Evolutionary conservation across 176 grass and related monocot species (phyloP).

Genomic region (Musa schizocarpa): DNA sequence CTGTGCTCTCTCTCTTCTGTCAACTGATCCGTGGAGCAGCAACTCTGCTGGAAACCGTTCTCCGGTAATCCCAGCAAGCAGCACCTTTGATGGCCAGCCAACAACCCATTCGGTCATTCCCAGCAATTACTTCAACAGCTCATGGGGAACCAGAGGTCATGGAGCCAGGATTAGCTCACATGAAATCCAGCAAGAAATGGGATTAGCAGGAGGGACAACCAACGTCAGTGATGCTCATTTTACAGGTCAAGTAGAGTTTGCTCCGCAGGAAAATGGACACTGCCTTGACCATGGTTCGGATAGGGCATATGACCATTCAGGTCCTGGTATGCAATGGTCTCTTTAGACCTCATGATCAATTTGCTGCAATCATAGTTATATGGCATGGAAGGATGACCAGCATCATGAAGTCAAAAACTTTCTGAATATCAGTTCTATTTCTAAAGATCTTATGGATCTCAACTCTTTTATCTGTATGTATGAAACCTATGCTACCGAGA

Average conservation of each 20-base stretch:
- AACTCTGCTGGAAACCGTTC: neutral
- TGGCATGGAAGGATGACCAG: neutral
- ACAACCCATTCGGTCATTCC: neutral
- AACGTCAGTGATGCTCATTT: neutral
- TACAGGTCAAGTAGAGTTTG: neutral
- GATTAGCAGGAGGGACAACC: neutral
- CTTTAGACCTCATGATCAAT: neutral
- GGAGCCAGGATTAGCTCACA: neutral
- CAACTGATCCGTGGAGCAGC: slow-evolving; percentile 11
- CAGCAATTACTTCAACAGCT: neutral
- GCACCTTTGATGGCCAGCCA: neutral
- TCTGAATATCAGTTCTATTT: too few relatives aligned
- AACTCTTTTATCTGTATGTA: too few relatives aligned
- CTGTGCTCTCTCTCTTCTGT: slow-evolving; percentile 26
- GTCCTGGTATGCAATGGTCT: neutral
- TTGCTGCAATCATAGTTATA: neutral
- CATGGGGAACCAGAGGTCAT: neutral
- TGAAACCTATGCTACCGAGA: too few relatives aligned
- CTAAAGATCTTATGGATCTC: too few relatives aligned
- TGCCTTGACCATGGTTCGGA: neutral
- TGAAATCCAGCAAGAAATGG: neutral
- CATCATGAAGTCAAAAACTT: too few relatives aligned
- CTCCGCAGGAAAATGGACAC: neutral
- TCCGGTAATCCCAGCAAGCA: slow-evolving; percentile 1
- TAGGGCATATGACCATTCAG: neutral